Conservation (phyloP, 768 basidiomycete genomes). For the Russula foetens region DNA sequence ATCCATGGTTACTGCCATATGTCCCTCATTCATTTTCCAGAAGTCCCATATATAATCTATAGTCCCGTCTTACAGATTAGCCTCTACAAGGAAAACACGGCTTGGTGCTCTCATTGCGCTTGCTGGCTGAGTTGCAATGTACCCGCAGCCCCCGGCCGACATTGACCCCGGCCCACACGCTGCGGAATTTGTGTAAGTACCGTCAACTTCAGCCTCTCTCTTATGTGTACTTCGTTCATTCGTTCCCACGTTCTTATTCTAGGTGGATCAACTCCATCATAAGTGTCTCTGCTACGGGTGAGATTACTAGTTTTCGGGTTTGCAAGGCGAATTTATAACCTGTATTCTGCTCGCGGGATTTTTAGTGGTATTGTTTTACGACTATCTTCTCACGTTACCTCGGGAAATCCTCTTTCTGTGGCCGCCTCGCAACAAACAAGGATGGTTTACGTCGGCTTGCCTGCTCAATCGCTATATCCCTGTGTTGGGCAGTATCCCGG, state of each 20-base stretch:
- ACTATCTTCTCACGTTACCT: conserved; percentile 25
- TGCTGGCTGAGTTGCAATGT: conserved; percentile 3
- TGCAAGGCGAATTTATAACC: neutral
- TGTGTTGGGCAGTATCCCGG: conserved; percentile 29
- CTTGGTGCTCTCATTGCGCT: neutral
- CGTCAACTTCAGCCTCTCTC: too few relatives aligned
- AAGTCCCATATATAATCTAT: neutral
- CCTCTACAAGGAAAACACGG: neutral
- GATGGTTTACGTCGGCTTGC: conserved; percentile 35
- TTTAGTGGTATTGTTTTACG: conserved; percentile 27
- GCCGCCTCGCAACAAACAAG: conserved; percentile 30
- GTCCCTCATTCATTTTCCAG: neutral
- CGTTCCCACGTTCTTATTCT: neutral
- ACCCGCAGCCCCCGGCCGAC: neutral
- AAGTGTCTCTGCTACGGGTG: neutral
- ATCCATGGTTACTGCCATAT: neutral
- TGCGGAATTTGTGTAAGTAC: neutral
- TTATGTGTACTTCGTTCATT: neutral
- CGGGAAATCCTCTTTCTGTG: conserved; percentile 38
- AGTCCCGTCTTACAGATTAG: neutral
- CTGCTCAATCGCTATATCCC: conserved; percentile 44
- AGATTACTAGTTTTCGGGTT: neutral
- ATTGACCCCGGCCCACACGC: neutral
- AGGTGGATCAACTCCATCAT: conserved; percentile 5
- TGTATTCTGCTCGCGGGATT: neutral